A percentile compares a stretch with the other conserved stretches of the same genome.
phyloP scores from a whole-genome alignment of 805 yeast species.

The Wickerhamomyces kurtzmanii region DNA sequence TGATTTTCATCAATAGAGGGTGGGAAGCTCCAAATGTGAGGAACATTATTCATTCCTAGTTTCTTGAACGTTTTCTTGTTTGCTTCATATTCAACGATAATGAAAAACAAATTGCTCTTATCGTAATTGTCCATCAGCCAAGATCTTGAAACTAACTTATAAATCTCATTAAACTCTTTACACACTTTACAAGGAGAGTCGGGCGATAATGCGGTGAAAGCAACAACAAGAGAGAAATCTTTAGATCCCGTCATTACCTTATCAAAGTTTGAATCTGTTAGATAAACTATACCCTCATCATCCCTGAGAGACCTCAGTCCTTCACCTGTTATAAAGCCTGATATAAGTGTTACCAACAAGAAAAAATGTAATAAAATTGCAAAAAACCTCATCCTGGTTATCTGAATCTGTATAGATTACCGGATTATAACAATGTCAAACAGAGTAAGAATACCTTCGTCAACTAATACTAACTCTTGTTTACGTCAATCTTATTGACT shows the following conservation, averaged over 20 bases:
- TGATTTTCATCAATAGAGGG: constrained; percentile 23
- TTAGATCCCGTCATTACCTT: constrained; percentile 33
- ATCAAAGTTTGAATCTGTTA: constrained; percentile 29
- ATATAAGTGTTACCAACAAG: no score
- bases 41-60: constrained; percentile 39
- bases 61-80: constrained; percentile 31
- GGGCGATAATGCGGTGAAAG: constrained; percentile 39
- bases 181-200: constrained; percentile 40
- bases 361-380: background rate
- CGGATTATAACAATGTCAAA: background rate
- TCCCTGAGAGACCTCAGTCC: no score
- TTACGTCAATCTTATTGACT: no score
- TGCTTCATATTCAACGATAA: constrained; percentile 37
- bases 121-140: constrained; percentile 34
- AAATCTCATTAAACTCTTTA: constrained; percentile 27
- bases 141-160: constrained; percentile 29
- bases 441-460: background rate
- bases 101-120: constrained; percentile 31
- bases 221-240: constrained; percentile 39
- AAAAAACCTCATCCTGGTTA: constrained; percentile 2
- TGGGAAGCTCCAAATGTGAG: constrained; percentile 62
- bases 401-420: no score
- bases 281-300: constrained; percentile 29
- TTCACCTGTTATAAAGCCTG: no score
- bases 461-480: no score